A percentile compares a stretch with the other conserved stretches of the same genome.
Evolutionary conservation across 306 rosid species (phyloP).

Genomic region (Spatholobus suberectus): DNA sequence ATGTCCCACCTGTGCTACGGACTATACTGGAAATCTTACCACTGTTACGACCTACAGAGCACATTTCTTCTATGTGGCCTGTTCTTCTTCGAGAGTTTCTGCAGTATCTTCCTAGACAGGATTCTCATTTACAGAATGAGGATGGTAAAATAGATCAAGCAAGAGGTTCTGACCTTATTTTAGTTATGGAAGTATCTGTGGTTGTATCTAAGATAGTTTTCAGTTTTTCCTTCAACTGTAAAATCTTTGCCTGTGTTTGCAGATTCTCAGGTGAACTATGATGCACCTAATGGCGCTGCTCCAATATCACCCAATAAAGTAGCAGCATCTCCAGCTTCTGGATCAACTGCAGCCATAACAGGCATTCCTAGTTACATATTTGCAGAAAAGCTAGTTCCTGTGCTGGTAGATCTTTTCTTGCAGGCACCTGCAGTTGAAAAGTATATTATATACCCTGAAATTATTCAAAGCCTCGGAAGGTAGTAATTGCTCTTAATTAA

Average conservation of each 20-base stretch:
- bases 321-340: slow-evolving; percentile 60
- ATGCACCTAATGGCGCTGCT: slow-evolving; percentile 63
- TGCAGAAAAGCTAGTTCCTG: slow-evolving; percentile 89
- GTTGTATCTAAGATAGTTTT: slow-evolving; percentile 40
- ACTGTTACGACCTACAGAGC: slow-evolving; percentile 71
- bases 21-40: slow-evolving; percentile 86
- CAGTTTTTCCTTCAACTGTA: slow-evolving; percentile 27
- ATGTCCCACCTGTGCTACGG: slow-evolving; percentile 85
- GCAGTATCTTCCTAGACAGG: slow-evolving; percentile 84
- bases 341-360: slow-evolving; percentile 53
- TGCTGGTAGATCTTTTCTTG: slow-evolving; percentile 84
- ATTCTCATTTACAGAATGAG: slow-evolving; percentile 61
- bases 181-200: slow-evolving; percentile 50
- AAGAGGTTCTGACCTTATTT: slow-evolving; percentile 57
- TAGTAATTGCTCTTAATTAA: slow-evolving; percentile 51
- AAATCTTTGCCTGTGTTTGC: slow-evolving; percentile 46
- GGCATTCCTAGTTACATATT: slow-evolving; percentile 72
- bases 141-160: slow-evolving; percentile 63
- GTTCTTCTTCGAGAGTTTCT: slow-evolving; percentile 76
- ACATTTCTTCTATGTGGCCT: slow-evolving; percentile 88
- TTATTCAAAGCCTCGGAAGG: slow-evolving; percentile 95
- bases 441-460: slow-evolving; percentile 82
- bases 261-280: slow-evolving; percentile 58
- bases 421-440: slow-evolving; percentile 82
- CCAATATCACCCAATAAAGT: slow-evolving; percentile 53